A percentile compares a stretch with the other conserved stretches of the same genome.
phyloP scores from a whole-genome alignment of 192 early-diverging fungal species.

The Glomus cerebriforme region DNA sequence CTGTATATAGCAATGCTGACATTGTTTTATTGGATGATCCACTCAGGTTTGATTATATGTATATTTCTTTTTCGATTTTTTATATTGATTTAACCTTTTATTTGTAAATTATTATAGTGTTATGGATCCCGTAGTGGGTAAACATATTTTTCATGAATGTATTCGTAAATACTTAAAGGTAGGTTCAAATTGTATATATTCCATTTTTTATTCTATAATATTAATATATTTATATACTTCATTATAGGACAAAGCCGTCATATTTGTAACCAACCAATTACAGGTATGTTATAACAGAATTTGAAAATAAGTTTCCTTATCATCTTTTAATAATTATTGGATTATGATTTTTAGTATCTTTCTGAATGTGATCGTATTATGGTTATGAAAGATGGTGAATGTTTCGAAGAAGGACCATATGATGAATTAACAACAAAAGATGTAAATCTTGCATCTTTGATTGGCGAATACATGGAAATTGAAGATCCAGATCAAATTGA shows the following conservation, averaged over 20 bases:
- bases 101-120: slow-evolving; percentile 12
- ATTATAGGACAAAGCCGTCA: slow-evolving; percentile 59
- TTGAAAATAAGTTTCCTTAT: neutral
- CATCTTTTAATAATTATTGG: neutral
- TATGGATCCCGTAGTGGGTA: slow-evolving; percentile 51
- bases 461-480: slow-evolving; percentile 62
- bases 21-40: slow-evolving; percentile 75
- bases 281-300: slow-evolving; percentile 28
- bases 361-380: slow-evolving; percentile 60
- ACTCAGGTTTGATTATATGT: slow-evolving; percentile 36
- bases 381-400: slow-evolving; percentile 57
- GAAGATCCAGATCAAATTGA: slow-evolving; percentile 55
- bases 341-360: slow-evolving; percentile 44
- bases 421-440: slow-evolving; percentile 61
- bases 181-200: slow-evolving; percentile 4
- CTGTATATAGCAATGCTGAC: slow-evolving; percentile 67
- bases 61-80: slow-evolving; percentile 31
- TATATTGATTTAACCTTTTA: neutral
- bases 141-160: slow-evolving; percentile 54
- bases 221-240: neutral
- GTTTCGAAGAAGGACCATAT: slow-evolving; percentile 58
- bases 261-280: slow-evolving; percentile 72
- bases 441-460: slow-evolving; percentile 65
- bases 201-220: neutral
- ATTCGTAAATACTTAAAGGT: slow-evolving; percentile 48